Base-by-base conservation (phyloP, 2,329 filamentous ascomycete genomes). In the Cercospora sp. region DNA sequence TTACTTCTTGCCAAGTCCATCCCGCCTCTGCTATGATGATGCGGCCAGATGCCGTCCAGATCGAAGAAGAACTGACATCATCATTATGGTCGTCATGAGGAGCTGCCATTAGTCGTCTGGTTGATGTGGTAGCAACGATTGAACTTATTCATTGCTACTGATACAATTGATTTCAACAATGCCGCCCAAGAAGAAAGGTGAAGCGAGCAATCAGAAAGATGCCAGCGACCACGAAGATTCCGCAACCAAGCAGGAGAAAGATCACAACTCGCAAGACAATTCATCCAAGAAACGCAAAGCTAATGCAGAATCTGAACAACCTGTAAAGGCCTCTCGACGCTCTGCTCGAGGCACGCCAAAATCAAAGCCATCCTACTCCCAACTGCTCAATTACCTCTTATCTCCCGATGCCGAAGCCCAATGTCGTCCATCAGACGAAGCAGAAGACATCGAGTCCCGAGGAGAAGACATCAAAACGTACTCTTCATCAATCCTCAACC, bases 381-480 rank as follows among this genome's bases (percentile, higher is more conserved):
- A 80, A 69, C 66, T 79, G 6, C 68, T 80, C 12, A 75, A 75
- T 58, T 80, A 73, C 70, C 71, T 80, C 1, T 73, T 80, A 18
- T 77, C 77, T 1, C 61, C 69, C 5, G 70, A 71, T 21, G 76
- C 76, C 21, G 68, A 75, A 32, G 74, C 77, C 6, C 67, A 77
- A 10, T 76, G 76, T 68, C 73, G 77, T 2, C 78, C 78, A 9
- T 73, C 76, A 21, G 79, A 80, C 63, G 79, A 81, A 66, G 68
- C 69, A 3, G 62, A 77, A 24, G 74, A 76, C 59, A 43, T 80
- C n/a, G 32, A 75, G 26, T 28, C 69, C 2, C 69, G 71, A 3
- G 74, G 72, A 21, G 1, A 32, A 12, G 68, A 77, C 13, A 71
- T 76, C 43, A 74, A 72, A 4, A 79, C 78, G 3, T 80, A 80